Conservation (phyloP, 192 early-diverging fungal genomes). For the Coemansia sp. region DNA sequence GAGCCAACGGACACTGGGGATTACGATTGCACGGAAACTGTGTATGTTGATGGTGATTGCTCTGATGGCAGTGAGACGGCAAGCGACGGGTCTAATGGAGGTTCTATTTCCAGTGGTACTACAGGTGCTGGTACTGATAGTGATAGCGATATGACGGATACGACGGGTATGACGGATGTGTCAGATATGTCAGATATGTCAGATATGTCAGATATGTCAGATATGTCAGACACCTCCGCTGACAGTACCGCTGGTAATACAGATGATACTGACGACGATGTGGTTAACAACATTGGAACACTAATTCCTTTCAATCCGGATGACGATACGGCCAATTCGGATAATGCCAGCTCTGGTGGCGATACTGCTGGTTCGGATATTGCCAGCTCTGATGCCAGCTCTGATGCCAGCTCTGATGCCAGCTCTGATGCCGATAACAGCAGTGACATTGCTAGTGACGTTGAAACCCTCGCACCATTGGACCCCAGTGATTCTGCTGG, state of each 20-base stretch:
- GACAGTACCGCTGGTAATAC: not conserved
- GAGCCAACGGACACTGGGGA: not conserved
- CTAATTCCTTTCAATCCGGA: not conserved
- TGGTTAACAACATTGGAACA: not conserved
- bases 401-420: not conserved
- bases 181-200: not conserved
- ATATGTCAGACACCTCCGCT: not conserved
- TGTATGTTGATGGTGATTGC: not conserved
- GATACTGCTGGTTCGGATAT: not conserved
- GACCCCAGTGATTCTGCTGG: not conserved
- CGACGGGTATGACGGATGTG: not conserved
- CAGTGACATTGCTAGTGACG: not conserved
- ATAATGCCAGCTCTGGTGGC: not conserved
- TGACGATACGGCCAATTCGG: not conserved
- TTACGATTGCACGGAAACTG: constrained; percentile 12
- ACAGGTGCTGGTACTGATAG: not conserved
- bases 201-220: not conserved
- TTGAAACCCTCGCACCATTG: not conserved
- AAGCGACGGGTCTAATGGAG: too few relatives aligned
- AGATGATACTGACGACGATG: not conserved
- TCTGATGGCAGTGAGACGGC: too few relatives aligned
- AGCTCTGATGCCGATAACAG: not conserved
- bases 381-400: not conserved
- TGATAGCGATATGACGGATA: not conserved
- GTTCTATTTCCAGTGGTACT: not conserved